A percentile compares a stretch with the other conserved stretches of the same genome.
phyloP scores from a whole-genome alignment of 495 filamentous ascomycete genomes.

The Lindgomyces ingoldianus region DNA sequence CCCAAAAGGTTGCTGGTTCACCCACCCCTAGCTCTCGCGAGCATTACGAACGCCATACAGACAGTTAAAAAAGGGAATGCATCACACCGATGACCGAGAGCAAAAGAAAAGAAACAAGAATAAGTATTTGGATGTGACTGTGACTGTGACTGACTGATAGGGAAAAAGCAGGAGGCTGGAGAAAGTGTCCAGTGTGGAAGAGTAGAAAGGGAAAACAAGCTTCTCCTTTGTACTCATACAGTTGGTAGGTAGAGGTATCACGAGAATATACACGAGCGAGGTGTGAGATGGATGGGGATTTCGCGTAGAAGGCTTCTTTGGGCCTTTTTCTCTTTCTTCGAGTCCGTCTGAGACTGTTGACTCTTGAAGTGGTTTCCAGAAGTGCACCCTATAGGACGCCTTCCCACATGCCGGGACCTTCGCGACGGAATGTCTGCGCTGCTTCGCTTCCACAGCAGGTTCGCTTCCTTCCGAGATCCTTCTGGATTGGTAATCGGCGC shows the following conservation, averaged over 20 bases:
- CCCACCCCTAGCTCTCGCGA: background rate
- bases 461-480: constrained; percentile 56
- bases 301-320: constrained; percentile 18
- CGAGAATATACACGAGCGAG: constrained; percentile 21
- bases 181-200: background rate
- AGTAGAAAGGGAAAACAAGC: too few relatives aligned
- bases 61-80: too few relatives aligned
- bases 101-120: background rate
- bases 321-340: constrained; percentile 5
- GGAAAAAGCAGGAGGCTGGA: background rate
- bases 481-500: constrained; percentile 41
- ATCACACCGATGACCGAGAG: too few relatives aligned
- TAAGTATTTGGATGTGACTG: too few relatives aligned
- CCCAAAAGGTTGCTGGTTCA: too few relatives aligned
- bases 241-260: background rate
- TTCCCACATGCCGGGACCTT: constrained; percentile 63
- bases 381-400: constrained; percentile 48
- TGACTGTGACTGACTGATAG: too few relatives aligned
- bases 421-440: constrained; percentile 47
- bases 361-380: background rate
- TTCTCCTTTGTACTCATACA: background rate
- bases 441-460: constrained; percentile 60
- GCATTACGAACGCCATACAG: background rate
- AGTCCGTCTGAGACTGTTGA: constrained; percentile 21
- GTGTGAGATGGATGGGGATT: background rate